A percentile compares a stretch with the other conserved stretches of the same genome.
phyloP scores from a whole-genome alignment of 2,329 filamentous ascomycete genomes.

The Xylariales sp. region DNA sequence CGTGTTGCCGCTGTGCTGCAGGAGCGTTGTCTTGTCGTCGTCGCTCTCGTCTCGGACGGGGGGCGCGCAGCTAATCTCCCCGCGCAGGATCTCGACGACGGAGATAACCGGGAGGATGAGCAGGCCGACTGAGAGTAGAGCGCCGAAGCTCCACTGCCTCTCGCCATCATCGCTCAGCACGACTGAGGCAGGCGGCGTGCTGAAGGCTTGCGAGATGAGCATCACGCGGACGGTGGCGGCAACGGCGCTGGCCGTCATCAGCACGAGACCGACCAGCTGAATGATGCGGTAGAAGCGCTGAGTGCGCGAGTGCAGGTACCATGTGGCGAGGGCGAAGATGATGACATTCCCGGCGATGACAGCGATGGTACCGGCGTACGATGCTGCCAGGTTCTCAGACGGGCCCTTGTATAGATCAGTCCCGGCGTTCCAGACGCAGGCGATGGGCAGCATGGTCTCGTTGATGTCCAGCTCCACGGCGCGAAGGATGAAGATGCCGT shows the following conservation, averaged over 20 bases:
- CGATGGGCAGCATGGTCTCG: slow-evolving; percentile 51
- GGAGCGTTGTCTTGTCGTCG: neutral
- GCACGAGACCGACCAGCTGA: slow-evolving; percentile 46
- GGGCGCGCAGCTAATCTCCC: slow-evolving; percentile 32
- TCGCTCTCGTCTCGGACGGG: slow-evolving; percentile 15
- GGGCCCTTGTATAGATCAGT: slow-evolving; percentile 20
- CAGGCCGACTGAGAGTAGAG: slow-evolving; percentile 55
- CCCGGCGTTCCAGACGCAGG: slow-evolving; percentile 52
- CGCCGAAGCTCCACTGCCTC: slow-evolving; percentile 58
- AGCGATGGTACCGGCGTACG: slow-evolving; percentile 55
- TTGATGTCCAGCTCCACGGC: slow-evolving; percentile 48
- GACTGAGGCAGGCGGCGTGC: slow-evolving; percentile 44
- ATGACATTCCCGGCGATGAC: slow-evolving; percentile 56
- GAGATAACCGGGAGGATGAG: slow-evolving; percentile 56
- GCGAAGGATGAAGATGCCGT: slow-evolving; percentile 52
- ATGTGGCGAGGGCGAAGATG: slow-evolving; percentile 56
- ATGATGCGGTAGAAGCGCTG: slow-evolving; percentile 51
- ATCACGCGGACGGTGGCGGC: slow-evolving; percentile 55
- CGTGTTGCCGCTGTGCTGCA: neutral
- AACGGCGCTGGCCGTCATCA: slow-evolving; percentile 54
- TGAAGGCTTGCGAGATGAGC: slow-evolving; percentile 57
- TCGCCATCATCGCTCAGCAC: slow-evolving; percentile 47
- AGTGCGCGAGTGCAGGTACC: slow-evolving; percentile 57
- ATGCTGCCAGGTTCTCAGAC: slow-evolving; percentile 37
- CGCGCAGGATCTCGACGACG: slow-evolving; percentile 52